Evolutionary conservation across 352 stramenopile species (phyloP).

Genomic region (Globisporangium nunn): DNA sequence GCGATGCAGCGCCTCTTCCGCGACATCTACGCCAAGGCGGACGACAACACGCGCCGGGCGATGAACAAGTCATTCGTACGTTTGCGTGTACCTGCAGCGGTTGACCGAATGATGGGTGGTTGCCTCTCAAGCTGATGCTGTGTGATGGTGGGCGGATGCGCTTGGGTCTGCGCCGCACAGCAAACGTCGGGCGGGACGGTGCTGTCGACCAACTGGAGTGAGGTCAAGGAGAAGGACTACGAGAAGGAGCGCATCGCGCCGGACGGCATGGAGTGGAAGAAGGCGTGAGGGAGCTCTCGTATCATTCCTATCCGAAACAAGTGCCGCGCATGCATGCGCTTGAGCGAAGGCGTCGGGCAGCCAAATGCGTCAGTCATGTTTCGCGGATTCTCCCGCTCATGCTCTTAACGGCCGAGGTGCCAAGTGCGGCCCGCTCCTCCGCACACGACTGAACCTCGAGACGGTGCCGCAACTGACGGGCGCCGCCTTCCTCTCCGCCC

Average conservation of each 20-base stretch:
- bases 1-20: constrained; percentile 89
- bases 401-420: too few relatives aligned
- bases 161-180: constrained; percentile 17
- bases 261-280: constrained; percentile 90
- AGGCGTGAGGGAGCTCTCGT: constrained; percentile 18
- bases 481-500: too few relatives aligned
- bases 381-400: too few relatives aligned
- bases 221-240: constrained; percentile 88
- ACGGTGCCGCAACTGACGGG: too few relatives aligned
- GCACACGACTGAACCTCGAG: too few relatives aligned
- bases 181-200: constrained; percentile 92
- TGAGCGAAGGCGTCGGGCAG: too few relatives aligned
- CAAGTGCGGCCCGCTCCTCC: too few relatives aligned
- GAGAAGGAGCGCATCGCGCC: constrained; percentile 81
- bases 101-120: background rate
- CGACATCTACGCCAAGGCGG: constrained; percentile 90
- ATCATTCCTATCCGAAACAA: too few relatives aligned
- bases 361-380: too few relatives aligned
- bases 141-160: background rate
- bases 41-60: constrained; percentile 85
- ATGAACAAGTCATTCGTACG: constrained; percentile 93
- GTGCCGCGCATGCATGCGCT: too few relatives aligned
- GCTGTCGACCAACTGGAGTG: constrained; percentile 89
- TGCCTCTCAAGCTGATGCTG: background rate
- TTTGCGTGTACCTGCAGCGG: constrained; percentile 2